These are phyloP conservation scores for Alliaria petiolata DNA, from an alignment of 345 rosid species.

Conservation along the genomic window DNA sequence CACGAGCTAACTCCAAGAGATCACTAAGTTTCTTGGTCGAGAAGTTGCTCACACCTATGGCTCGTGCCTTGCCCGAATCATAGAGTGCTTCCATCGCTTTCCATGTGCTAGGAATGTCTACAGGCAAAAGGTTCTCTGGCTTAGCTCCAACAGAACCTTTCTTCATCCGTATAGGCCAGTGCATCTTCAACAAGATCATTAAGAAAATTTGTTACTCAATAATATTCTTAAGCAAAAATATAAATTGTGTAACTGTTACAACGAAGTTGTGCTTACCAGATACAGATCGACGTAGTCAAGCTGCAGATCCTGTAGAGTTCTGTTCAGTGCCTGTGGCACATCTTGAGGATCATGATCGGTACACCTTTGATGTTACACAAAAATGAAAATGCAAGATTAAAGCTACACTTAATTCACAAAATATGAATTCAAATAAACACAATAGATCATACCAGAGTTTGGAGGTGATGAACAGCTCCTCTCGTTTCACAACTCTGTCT, in stretches of 20 bases:
- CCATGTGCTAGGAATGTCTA: slow-evolving; percentile 77
- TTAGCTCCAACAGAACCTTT: slow-evolving; percentile 47
- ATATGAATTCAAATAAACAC: neutral
- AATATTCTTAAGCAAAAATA: neutral
- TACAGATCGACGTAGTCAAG: slow-evolving; percentile 63
- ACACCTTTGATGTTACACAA: slow-evolving; percentile 36
- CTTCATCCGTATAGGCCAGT: slow-evolving; percentile 74
- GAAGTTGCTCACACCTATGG: slow-evolving; percentile 82
- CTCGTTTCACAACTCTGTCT: slow-evolving; percentile 51
- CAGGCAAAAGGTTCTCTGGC: slow-evolving; percentile 49
- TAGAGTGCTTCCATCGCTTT: slow-evolving; percentile 68
- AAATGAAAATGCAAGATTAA: neutral
- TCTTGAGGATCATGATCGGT: slow-evolving; percentile 57
- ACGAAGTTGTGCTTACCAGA: slow-evolving; percentile 35
- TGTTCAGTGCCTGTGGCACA: slow-evolving; percentile 51
- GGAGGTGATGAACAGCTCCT: slow-evolving; percentile 59
- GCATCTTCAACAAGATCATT: slow-evolving; percentile 48
- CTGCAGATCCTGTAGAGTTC: slow-evolving; percentile 52
- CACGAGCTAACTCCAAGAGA: slow-evolving; percentile 58
- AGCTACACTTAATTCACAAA: neutral
- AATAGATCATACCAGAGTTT: slow-evolving; percentile 45
- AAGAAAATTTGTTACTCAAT: neutral
- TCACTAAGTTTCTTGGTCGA: slow-evolving; percentile 70
- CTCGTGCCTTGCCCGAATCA: slow-evolving; percentile 71
- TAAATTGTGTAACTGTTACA: neutral